Evolutionary conservation across 1,284 basidiomycete genomes (phyloP), one percentile per base, ranked within the genome.

Genomic region (Microbotryum saponariae): DNA sequence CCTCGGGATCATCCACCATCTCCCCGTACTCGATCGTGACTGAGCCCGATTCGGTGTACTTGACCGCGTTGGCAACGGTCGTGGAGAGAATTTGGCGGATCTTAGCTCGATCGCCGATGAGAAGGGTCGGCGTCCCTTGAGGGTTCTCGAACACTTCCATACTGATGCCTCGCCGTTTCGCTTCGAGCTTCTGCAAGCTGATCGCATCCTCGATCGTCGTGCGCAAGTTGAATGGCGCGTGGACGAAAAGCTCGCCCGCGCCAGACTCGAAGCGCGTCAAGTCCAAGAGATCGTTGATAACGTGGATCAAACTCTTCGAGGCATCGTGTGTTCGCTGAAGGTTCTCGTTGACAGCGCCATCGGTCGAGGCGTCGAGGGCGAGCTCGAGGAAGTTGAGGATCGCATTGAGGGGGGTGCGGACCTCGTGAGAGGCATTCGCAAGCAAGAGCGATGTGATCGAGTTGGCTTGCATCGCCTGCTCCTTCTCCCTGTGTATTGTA

Each of bases 241-340:
- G 69, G 49, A 69, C 59, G 50, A 73, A 70, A 29, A 74, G 66
- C 61, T 72, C 68, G 37, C 71, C 70, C 4, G 37, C 12, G 56
- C 73, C 73, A 33, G 71, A 67, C 60, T 74, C 73, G 29, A 71
- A 70, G 49, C 73, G 66, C 21, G 73, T 74, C 29, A 74, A 65
- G 61, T 74, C 73, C 59, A 74, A 66, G 48, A 74, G 60, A 62
- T 74, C 73, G 52, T 74, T 74, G 70, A 74, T 74, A 54, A 73
- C 73, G 54, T 64, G 62, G 1, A 64, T 59, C 27, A 64, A 58
- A 23, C 58, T 45, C 42, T 56, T 60, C 57, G 71, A 73, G 9
- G 73, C 73, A 45, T 72, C 60, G 54, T 74, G 72, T 52, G 72
- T 73, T 59, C 72, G 72, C 63, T 68, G 71, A 44, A 74, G 63